These are phyloP conservation scores for Mycena filopes DNA, from an alignment of 768 basidiomycete species.

Conservation along the genomic window DNA sequence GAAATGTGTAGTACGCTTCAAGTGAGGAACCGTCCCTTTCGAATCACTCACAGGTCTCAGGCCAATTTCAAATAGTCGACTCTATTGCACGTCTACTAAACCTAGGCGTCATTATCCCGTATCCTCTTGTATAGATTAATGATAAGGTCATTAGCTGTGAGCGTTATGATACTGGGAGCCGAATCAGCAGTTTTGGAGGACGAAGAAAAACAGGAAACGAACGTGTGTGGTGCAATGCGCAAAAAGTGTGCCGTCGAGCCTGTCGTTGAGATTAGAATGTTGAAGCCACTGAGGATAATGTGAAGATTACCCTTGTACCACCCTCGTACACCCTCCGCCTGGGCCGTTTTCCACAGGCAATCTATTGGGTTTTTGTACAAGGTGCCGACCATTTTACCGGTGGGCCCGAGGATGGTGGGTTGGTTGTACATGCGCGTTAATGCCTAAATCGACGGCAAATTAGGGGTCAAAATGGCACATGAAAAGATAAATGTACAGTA, in stretches of 20 bases:
- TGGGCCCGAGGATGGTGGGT: conserved; percentile 76
- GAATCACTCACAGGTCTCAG: too few species aligned
- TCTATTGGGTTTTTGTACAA: conserved; percentile 94
- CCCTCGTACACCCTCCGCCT: conserved; percentile 89
- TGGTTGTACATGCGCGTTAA: conserved; percentile 98
- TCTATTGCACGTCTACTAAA: conserved; percentile 3
- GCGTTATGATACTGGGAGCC: conserved; percentile 78
- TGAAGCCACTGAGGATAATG: not conserved
- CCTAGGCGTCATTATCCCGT: conserved; percentile 38
- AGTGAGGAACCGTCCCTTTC: too few species aligned
- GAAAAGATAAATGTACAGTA: conserved; percentile 57
- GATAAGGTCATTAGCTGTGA: conserved; percentile 89
- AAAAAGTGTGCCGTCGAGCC: conserved; percentile 95
- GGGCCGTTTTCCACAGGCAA: conserved; percentile 96
- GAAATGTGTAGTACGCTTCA: too few species aligned
- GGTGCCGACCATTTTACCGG: conserved; percentile 77
- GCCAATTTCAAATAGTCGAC: too few species aligned
- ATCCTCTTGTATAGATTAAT: conserved; percentile 71
- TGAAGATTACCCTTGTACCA: conserved; percentile 87
- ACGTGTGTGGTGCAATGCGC: conserved; percentile 94
- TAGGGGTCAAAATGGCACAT: not conserved
- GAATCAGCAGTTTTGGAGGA: not conserved
- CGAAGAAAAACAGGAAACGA: conserved; percentile 38
- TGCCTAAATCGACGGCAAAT: conserved; percentile 66
- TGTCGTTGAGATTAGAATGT: conserved; percentile 40